Conservation (phyloP, 495 filamentous ascomycete species). For the Hyaloscypha variabilis region DNA sequence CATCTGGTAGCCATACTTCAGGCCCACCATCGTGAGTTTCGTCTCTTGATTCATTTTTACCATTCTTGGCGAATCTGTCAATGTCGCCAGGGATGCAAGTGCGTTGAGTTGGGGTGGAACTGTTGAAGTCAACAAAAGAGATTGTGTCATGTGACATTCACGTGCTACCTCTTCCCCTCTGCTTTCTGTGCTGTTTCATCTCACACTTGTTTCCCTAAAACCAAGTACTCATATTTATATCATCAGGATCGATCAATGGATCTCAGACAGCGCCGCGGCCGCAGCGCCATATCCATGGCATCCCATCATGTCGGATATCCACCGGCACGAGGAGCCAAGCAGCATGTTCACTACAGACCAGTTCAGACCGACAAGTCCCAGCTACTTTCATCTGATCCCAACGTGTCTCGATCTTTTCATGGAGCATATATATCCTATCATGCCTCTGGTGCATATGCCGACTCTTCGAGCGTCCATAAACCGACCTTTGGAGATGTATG, state of each 20-base stretch:
- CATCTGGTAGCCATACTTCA: conserved; percentile 19
- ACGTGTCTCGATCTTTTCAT: conserved; percentile 43
- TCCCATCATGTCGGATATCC: conserved; percentile 27
- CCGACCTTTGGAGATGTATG: conserved; percentile 32
- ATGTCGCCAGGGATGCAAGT: background rate
- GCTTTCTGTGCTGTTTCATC: background rate
- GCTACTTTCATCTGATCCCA: conserved; percentile 36
- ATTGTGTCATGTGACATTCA: background rate
- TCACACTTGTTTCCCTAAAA: background rate
- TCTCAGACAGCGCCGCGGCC: conserved; percentile 21
- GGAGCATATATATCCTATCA: conserved; percentile 43
- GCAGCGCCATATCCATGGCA: conserved; percentile 20
- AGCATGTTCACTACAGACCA: conserved; percentile 35
- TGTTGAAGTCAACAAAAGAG: background rate
- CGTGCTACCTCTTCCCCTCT: background rate
- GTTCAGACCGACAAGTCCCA: conserved; percentile 31
- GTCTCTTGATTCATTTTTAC: background rate
- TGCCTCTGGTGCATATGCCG: conserved; percentile 41
- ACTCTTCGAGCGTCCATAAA: conserved; percentile 28
- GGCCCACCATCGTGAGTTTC: conserved; percentile 27
- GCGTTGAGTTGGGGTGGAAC: background rate
- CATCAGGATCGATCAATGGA: conserved; percentile 27
- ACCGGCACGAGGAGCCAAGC: conserved; percentile 27
- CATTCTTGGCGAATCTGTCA: background rate
- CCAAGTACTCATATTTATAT: conserved; percentile 6